Base-by-base conservation (phyloP, 2,329 filamentous ascomycete genomes). In the Cryphonectria parasitica region DNA sequence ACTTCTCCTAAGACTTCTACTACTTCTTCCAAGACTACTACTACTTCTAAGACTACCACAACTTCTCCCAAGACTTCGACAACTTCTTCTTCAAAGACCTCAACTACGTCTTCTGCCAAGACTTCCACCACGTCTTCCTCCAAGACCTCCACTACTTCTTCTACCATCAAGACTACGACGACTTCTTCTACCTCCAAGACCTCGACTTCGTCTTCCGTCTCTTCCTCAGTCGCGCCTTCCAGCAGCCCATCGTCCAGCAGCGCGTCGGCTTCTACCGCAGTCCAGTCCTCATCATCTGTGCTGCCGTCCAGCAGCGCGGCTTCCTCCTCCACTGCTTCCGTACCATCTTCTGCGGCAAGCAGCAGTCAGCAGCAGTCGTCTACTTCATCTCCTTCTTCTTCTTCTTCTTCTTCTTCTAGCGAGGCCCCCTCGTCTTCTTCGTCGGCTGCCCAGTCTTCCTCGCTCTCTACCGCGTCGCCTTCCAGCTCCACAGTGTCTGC, bases 291-390 rank as follows among this genome's bases (percentile, higher is more conserved):
- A n/a, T 52, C 45, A 52, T 39, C 36, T 10, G 45, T 22, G 19
- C 17, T 52, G 19, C 45, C 45, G 45, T 52, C 45, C 5, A 60
- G 56, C 25, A 60, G 56, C 56, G 31, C 56, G 13, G 10, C 36
- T 2, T 7, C 25, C 22, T 36, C 36, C 34, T 25, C n/a, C 60
- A n/a, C 60, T 62, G 34, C 22, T 22, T 62, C 36, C 34, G 19
- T 34, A 28, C 28, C 54, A 17, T 58, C 54, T 58, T 58, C 54
- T 34, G 25, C 54, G 25, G 25, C 25, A 34, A 62, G 60, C 60
- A 62, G 34, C 60, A 62, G 60, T 8, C 54, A 58, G 54, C 54
- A 58, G 54, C 25, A 58, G 25, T 34, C 54, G 15, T 58, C 54
- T 58, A 31, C 54, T 19, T 13, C 28, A 58, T 58, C 54, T 58